Evolutionary conservation across 768 basidiomycete species (phyloP).

Genomic region (Exsudoporus frostii): DNA sequence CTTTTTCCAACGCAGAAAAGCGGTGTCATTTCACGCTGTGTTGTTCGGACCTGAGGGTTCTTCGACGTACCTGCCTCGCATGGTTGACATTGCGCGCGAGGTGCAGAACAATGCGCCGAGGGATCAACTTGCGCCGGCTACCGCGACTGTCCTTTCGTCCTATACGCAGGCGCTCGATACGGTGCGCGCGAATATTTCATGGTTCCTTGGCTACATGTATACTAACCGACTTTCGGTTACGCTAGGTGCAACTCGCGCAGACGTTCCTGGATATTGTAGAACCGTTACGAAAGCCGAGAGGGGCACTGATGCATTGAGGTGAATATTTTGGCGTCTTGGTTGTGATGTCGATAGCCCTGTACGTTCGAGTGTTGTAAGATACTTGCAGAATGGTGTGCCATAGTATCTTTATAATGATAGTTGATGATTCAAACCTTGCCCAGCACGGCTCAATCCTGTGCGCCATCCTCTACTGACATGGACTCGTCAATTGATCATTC

Average conservation of each 20-base stretch:
- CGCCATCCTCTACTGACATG: background rate
- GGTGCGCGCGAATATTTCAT: conserved; percentile 25
- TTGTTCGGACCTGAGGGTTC: conserved; percentile 43
- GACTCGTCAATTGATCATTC: background rate
- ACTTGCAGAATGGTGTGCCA: background rate
- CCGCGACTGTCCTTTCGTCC: conserved; percentile 39
- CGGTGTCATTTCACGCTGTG: conserved; percentile 58
- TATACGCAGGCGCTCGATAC: conserved; percentile 51
- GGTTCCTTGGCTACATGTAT: too few species aligned
- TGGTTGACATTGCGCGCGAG: conserved; percentile 51
- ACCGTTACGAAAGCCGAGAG: conserved; percentile 55
- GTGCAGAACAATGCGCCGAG: conserved; percentile 43
- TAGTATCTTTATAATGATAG: background rate
- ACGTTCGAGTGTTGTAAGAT: background rate
- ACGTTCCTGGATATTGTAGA: conserved; percentile 59
- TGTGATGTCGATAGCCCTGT: background rate
- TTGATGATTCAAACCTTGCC: background rate
- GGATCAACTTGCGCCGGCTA: conserved; percentile 35
- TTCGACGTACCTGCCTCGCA: conserved; percentile 37
- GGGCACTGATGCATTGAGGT: conserved; percentile 38
- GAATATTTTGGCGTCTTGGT: background rate
- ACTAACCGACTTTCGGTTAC: background rate
- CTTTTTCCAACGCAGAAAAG: conserved; percentile 36
- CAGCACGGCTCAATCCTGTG: background rate
- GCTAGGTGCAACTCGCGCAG: conserved; percentile 50